Evolutionary conservation across 2,329 filamentous ascomycete genomes (phyloP).

Genomic region (Botrytis tulipae): DNA sequence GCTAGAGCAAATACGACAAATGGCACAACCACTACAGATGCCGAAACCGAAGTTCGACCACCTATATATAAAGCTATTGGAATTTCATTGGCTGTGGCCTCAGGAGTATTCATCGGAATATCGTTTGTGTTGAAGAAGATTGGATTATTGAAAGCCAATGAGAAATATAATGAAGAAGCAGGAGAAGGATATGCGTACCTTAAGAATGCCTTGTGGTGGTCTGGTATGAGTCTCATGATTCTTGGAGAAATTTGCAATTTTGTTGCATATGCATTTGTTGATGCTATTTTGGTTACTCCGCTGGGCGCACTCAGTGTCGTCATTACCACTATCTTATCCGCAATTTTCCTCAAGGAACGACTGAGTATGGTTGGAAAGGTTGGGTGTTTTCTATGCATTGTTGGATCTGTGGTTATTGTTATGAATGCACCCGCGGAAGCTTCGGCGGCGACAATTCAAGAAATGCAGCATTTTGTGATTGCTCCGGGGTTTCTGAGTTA

Average conservation of each 20-base stretch:
- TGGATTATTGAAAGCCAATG: constrained; percentile 85
- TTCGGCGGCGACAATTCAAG: constrained; percentile 81
- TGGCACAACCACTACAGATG: constrained; percentile 30
- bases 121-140: constrained; percentile 97
- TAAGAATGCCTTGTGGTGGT: constrained; percentile 94
- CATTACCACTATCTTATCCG: constrained; percentile 84
- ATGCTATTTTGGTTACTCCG: constrained; percentile 92
- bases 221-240: constrained; percentile 95
- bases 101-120: constrained; percentile 87
- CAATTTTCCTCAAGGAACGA: constrained; percentile 93
- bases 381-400: constrained; percentile 90
- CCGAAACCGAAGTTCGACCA: constrained; percentile 30
- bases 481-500: constrained; percentile 83
- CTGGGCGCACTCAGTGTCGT: constrained; percentile 90
- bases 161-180: constrained; percentile 93
- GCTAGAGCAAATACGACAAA: constrained; percentile 44
- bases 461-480: constrained; percentile 87
- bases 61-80: constrained; percentile 77
- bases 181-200: constrained; percentile 97
- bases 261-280: constrained; percentile 93
- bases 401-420: constrained; percentile 90
- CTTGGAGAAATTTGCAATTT: constrained; percentile 96
- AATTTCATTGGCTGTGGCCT: constrained; percentile 79
- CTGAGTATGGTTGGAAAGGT: constrained; percentile 95
- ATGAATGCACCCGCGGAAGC: constrained; percentile 88